These are phyloP conservation scores for Lophium mytilinum DNA, from an alignment of 495 filamentous ascomycete species.

Conservation along the genomic window DNA sequence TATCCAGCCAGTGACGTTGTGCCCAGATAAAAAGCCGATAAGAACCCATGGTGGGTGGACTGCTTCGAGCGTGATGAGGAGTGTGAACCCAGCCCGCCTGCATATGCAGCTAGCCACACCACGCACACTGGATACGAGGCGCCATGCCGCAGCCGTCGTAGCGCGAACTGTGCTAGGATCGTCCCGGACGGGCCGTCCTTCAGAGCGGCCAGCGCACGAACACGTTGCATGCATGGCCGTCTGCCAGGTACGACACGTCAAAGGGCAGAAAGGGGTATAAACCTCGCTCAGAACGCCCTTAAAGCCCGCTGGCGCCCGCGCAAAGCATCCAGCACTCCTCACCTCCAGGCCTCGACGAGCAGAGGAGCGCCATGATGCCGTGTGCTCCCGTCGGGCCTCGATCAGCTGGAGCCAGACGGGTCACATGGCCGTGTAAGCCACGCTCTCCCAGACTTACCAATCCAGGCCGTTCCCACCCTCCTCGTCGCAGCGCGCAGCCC, in stretches of 20 bases:
- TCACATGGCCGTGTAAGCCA: constrained; percentile 27
- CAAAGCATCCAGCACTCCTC: background rate
- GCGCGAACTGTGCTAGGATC: constrained; percentile 20
- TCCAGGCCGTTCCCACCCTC: constrained; percentile 22
- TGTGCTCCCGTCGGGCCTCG: constrained; percentile 14
- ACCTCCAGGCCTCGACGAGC: background rate
- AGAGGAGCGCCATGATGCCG: constrained; percentile 1
- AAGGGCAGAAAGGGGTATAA: constrained; percentile 5
- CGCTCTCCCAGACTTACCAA: constrained; percentile 16
- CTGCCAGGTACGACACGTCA: constrained; percentile 14
- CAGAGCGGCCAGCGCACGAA: constrained; percentile 5
- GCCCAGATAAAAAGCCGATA: no score
- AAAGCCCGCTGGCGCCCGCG: background rate
- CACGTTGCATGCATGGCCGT: constrained; percentile 20
- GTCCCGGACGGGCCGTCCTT: constrained; percentile 23
- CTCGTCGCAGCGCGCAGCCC: constrained; percentile 1
- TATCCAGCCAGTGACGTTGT: no score
- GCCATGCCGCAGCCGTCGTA: background rate
- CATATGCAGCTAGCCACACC: background rate
- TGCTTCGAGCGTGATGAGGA: no score
- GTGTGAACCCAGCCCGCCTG: background rate
- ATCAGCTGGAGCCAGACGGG: constrained; percentile 18
- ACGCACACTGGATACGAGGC: background rate
- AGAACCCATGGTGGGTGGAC: no score
- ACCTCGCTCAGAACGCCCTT: background rate